Percentiles rank a stretch among this genome's conserved stretches.
These are phyloP conservation scores for Avena atlantica DNA, from an alignment of 176 grass and related monocot species.

Conservation along the genomic window DNA sequence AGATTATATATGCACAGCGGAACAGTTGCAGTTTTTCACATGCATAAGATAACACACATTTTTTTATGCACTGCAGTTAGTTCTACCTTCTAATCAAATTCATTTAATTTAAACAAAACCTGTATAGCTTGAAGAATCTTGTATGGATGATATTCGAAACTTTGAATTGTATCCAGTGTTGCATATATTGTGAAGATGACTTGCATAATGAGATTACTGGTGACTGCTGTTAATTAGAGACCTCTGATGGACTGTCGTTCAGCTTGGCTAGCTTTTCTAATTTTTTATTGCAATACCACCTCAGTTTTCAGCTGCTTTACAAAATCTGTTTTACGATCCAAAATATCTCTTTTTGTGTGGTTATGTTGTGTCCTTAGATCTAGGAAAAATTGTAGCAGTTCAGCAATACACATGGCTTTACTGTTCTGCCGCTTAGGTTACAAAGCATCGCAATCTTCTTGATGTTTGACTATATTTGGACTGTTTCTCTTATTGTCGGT, in stretches of 20 bases:
- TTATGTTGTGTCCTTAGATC: neutral
- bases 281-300: conserved; percentile 8
- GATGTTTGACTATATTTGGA: neutral
- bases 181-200: neutral
- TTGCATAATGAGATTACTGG: neutral
- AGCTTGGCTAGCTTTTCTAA: neutral
- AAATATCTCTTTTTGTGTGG: conserved; percentile 18
- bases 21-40: neutral
- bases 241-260: neutral
- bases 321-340: neutral
- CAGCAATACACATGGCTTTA: neutral
- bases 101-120: neutral
- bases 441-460: neutral
- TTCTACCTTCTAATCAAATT: neutral
- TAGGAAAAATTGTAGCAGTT: neutral
- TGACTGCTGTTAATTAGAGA: neutral
- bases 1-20: neutral
- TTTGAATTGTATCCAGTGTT: neutral
- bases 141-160: neutral
- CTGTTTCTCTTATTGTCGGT: neutral
- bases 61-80: neutral
- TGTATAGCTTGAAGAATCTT: neutral
- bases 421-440: neutral
- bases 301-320: conserved; percentile 14
- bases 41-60: conserved; percentile 10